A percentile compares a stretch with the other conserved stretches of the same genome.
Conservation (phyloP, 2,329 filamentous ascomycete genomes). For the Plenodomus lindquistii region DNA sequence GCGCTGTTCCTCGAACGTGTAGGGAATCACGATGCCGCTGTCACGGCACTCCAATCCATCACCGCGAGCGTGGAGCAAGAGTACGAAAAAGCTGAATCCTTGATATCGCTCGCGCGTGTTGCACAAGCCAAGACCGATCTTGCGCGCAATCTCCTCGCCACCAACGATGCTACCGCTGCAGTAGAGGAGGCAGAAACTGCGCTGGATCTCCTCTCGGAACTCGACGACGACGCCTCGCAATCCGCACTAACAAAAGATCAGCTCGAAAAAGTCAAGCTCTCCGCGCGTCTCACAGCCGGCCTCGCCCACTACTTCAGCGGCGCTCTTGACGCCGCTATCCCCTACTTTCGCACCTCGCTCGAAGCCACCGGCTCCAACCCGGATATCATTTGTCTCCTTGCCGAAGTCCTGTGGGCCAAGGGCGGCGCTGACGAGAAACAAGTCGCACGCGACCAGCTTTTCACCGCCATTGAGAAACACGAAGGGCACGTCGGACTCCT, state of each 20-base stretch:
- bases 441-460: constrained; percentile 77
- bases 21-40: constrained; percentile 67
- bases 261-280: constrained; percentile 73
- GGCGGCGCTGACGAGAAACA: constrained; percentile 74
- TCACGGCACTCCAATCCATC: constrained; percentile 65
- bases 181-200: constrained; percentile 80
- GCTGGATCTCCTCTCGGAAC: constrained; percentile 75
- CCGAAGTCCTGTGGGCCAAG: constrained; percentile 92
- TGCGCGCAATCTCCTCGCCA: constrained; percentile 78
- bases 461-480: constrained; percentile 74
- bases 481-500: constrained; percentile 79
- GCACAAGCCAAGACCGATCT: constrained; percentile 85
- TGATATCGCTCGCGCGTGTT: constrained; percentile 72
- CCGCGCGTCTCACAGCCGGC: constrained; percentile 82
- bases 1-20: constrained; percentile 83
- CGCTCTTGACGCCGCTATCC: constrained; percentile 69
- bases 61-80: constrained; percentile 74
- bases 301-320: constrained; percentile 76
- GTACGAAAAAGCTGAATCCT: constrained; percentile 82
- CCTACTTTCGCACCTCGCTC: constrained; percentile 79
- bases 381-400: constrained; percentile 83
- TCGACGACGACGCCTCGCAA: constrained; percentile 51
- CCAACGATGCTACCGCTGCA: constrained; percentile 66
- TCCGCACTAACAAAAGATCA: constrained; percentile 65
- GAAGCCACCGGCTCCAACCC: constrained; percentile 75